Conservation (phyloP, 805 yeast genomes). For the Candida ponderosae region DNA sequence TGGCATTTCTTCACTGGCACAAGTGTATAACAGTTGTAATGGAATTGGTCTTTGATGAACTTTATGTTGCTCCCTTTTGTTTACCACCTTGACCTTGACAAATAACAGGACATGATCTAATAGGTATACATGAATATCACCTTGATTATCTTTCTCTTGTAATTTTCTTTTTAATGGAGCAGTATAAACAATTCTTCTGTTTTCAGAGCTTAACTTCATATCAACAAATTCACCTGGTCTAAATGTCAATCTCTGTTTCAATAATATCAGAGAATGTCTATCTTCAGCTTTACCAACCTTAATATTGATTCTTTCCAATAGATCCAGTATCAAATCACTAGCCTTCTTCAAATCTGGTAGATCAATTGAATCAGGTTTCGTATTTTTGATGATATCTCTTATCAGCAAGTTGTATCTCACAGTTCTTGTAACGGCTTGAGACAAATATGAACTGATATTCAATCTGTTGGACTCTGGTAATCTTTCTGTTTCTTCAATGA, state of each 20-base stretch:
- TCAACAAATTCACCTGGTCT: conserved; percentile 81
- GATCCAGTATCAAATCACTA: conserved; percentile 63
- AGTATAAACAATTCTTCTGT: conserved; percentile 71
- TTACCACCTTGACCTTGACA: conserved; percentile 78
- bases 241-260: conserved; percentile 78
- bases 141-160: conserved; percentile 64
- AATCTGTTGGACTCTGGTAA: conserved; percentile 80
- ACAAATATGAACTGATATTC: conserved; percentile 86
- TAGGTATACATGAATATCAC: conserved; percentile 77
- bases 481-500: conserved; percentile 84
- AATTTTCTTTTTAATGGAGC: conserved; percentile 69
- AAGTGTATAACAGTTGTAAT: conserved; percentile 62
- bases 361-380: conserved; percentile 70
- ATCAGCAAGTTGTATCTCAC: conserved; percentile 87
- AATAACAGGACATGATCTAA: conserved; percentile 84
- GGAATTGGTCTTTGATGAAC: conserved; percentile 89
- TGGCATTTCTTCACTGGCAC: conserved; percentile 76
- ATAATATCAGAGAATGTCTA: conserved; percentile 78
- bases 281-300: conserved; percentile 91
- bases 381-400: conserved; percentile 74
- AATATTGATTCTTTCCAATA: conserved; percentile 67
- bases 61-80: conserved; percentile 84
- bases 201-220: conserved; percentile 74
- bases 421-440: conserved; percentile 93
- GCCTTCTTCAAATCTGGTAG: conserved; percentile 54